A percentile compares a stretch with the other conserved stretches of the same genome.
Conservation (phyloP, 179 eudicot genomes). For the Silene vulgaris region DNA sequence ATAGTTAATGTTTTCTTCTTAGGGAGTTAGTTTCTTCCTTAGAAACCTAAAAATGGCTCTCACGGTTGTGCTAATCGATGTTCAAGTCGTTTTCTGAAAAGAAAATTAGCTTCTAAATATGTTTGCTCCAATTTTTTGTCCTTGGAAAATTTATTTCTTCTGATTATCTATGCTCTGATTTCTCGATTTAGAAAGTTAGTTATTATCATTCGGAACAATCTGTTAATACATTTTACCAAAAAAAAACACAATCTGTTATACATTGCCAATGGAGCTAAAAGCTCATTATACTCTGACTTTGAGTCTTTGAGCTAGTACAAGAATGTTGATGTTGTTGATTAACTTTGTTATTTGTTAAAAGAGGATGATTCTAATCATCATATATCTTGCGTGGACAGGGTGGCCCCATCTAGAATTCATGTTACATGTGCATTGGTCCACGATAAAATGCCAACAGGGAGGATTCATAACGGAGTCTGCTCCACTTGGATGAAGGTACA, state of each 20-base stretch:
- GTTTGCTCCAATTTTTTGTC: not conserved
- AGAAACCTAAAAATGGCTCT: not conserved
- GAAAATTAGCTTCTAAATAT: not conserved
- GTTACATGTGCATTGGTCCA: constrained; percentile 85
- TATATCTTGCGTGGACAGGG: constrained; percentile 40
- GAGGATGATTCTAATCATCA: not conserved
- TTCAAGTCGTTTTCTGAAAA: not conserved
- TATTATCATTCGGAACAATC: not conserved
- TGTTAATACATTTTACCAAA: no score
- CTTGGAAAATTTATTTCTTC: not conserved
- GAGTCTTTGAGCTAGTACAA: not conserved
- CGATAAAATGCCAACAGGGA: constrained; percentile 73
- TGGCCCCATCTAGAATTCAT: constrained; percentile 78
- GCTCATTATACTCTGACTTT: not conserved
- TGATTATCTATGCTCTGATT: not conserved
- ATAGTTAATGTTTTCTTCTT: not conserved
- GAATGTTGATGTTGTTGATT: not conserved
- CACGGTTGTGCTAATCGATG: not conserved
- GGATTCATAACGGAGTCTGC: constrained; percentile 88
- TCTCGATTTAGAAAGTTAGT: not conserved
- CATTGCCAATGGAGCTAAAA: not conserved
- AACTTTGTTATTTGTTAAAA: not conserved
- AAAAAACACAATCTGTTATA: not conserved
- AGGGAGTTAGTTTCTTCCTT: no score
- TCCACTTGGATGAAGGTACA: constrained; percentile 99